Evolutionary conservation across 345 rosid genomes (phyloP).

Genomic region (Populus nigra): DNA sequence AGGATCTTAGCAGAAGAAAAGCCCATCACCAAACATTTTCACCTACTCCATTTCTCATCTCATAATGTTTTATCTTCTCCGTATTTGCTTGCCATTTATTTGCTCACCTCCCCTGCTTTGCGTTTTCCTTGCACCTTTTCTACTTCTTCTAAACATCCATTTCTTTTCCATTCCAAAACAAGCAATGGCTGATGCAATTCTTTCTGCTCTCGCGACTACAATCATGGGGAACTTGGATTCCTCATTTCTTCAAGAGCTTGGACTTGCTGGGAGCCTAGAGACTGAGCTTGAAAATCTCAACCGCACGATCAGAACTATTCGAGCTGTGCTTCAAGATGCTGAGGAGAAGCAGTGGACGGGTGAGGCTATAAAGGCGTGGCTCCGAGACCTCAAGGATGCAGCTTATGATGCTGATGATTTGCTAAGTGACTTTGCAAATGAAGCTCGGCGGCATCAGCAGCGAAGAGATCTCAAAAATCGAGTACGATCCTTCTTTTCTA

Average conservation of each 20-base stretch:
- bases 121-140: no score
- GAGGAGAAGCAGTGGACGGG: conserved; percentile 11
- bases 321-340: conserved; percentile 13
- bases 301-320: not conserved
- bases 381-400: not conserved
- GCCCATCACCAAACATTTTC: no score
- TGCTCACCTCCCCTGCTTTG: no score
- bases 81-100: no score
- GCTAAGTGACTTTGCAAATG: not conserved
- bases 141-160: not conserved
- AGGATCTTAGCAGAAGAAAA: no score
- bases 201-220: not conserved
- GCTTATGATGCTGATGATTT: conserved; percentile 13
- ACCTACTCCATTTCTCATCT: no score
- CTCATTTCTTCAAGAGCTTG: not conserved
- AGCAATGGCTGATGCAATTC: conserved; percentile 5
- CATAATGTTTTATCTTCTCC: no score
- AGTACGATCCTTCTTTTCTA: conserved; percentile 1
- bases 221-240: not conserved
- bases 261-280: not conserved
- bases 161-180: not conserved
- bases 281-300: not conserved
- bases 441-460: not conserved
- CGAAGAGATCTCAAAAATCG: not conserved
- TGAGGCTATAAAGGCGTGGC: not conserved